Percentiles rank a stretch among this genome's conserved stretches.
Conservation (phyloP, 306 rosid genomes). For the Cicer chorassanicum region DNA sequence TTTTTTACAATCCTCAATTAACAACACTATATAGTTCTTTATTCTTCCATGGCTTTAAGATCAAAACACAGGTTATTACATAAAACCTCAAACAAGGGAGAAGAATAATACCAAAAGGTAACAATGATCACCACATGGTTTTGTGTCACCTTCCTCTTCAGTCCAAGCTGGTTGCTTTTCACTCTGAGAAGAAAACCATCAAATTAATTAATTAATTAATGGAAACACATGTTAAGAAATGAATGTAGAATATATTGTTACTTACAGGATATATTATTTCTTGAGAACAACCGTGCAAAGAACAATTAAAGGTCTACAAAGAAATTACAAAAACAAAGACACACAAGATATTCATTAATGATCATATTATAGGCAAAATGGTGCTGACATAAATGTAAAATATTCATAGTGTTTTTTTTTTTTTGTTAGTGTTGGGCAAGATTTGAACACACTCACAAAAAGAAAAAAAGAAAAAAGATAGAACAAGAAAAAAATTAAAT, state of each 20-base stretch:
- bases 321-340: slow-evolving; percentile 42
- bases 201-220: slow-evolving; percentile 41
- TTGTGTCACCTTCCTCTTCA: slow-evolving; percentile 60
- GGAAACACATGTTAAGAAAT: slow-evolving; percentile 28
- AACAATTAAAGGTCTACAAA: slow-evolving; percentile 72
- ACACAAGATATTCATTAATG: slow-evolving; percentile 6
- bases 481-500: too few species aligned
- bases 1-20: too few species aligned
- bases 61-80: not conserved
- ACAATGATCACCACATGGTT: slow-evolving; percentile 84
- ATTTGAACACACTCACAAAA: too few species aligned
- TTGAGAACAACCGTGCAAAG: slow-evolving; percentile 77
- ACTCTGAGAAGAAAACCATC: slow-evolving; percentile 57
- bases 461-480: too few species aligned
- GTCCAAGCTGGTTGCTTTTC: slow-evolving; percentile 71
- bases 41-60: not conserved
- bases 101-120: slow-evolving; percentile 66
- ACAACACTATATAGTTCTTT: not conserved
- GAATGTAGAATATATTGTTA: slow-evolving; percentile 10
- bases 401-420: not conserved
- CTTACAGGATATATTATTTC: slow-evolving; percentile 76
- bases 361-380: slow-evolving; percentile 20
- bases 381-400: slow-evolving; percentile 16
- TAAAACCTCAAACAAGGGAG: slow-evolving; percentile 25
- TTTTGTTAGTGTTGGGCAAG: not conserved